phyloP scores from a whole-genome alignment of 129 eudicot genomes.

The Escallonia herrerae region DNA sequence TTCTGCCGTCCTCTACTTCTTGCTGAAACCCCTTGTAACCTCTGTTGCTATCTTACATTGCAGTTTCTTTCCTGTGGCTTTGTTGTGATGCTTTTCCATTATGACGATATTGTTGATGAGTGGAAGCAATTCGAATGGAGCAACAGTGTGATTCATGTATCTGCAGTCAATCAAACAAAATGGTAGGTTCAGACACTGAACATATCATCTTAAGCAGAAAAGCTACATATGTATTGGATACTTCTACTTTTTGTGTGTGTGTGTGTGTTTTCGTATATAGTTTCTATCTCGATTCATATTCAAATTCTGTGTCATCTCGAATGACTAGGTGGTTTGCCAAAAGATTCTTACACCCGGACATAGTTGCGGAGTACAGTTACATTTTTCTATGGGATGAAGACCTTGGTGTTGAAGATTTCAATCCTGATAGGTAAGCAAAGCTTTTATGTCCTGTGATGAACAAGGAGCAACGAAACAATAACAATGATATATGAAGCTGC shows the following conservation, averaged over 20 bases:
- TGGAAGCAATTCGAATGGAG: slow-evolving; percentile 87
- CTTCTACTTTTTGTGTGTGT: not conserved
- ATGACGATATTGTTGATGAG: slow-evolving; percentile 80
- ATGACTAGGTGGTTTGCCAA: slow-evolving; percentile 91
- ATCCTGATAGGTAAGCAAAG: slow-evolving; percentile 58
- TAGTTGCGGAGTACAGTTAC: slow-evolving; percentile 61
- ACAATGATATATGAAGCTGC: not conserved
- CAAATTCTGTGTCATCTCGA: too few species aligned
- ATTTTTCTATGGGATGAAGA: slow-evolving; percentile 93
- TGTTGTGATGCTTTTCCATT: slow-evolving; percentile 90
- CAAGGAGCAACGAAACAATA: not conserved
- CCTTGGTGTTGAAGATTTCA: slow-evolving; percentile 74
- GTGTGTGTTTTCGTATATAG: not conserved
- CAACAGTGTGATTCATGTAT: slow-evolving; percentile 58
- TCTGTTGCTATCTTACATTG: slow-evolving; percentile 15
- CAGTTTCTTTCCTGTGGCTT: slow-evolving; percentile 71
- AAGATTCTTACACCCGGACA: slow-evolving; percentile 81
- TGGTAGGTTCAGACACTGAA: slow-evolving; percentile 40
- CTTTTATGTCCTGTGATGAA: not conserved
- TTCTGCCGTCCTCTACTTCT: not conserved
- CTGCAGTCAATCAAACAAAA: slow-evolving; percentile 90
- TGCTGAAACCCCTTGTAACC: slow-evolving; percentile 7
- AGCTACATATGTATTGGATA: not conserved
- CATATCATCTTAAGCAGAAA: not conserved
- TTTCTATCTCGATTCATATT: not conserved